Evolutionary conservation across 331 rosid genomes (phyloP).

Genomic region (Arachis monticola): DNA sequence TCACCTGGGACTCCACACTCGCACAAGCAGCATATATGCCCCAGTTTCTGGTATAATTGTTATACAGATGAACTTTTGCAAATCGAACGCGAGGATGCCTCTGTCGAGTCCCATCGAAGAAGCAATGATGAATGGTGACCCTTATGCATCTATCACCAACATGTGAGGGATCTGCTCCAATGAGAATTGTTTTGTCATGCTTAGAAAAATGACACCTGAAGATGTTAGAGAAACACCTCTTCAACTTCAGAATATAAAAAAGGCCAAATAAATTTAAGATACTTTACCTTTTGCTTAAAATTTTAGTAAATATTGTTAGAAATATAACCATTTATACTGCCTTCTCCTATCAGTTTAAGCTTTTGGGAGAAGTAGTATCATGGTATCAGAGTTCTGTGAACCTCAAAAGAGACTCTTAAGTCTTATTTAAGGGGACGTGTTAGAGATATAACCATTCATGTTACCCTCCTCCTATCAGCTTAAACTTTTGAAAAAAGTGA

Average conservation of each 20-base stretch:
- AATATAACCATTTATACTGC: too few species aligned
- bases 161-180: slow-evolving; percentile 88
- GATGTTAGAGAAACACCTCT: slow-evolving; percentile 27
- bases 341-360: too few species aligned
- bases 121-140: slow-evolving; percentile 95
- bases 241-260: slow-evolving; percentile 14
- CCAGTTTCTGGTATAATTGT: slow-evolving; percentile 91
- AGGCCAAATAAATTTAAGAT: not conserved
- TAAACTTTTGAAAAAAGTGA: too few species aligned
- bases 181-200: slow-evolving; percentile 92
- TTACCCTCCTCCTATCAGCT: too few species aligned
- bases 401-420: too few species aligned
- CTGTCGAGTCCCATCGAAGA: slow-evolving; percentile 88
- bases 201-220: slow-evolving; percentile 83
- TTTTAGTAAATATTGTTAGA: not conserved
- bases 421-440: too few species aligned
- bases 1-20: slow-evolving; percentile 92
- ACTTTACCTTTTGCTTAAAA: not conserved
- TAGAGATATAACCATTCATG: too few species aligned
- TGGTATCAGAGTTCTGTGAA: too few species aligned
- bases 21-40: slow-evolving; percentile 99
- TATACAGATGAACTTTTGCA: slow-evolving; percentile 86
- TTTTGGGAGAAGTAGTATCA: too few species aligned
- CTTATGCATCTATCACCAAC: slow-evolving; percentile 75
- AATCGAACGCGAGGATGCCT: slow-evolving; percentile 93